Evolutionary conservation across 2,329 filamentous ascomycete species (phyloP), one percentile per base, ranked within the genome.

Genomic region (Trichoderma sp.): DNA sequence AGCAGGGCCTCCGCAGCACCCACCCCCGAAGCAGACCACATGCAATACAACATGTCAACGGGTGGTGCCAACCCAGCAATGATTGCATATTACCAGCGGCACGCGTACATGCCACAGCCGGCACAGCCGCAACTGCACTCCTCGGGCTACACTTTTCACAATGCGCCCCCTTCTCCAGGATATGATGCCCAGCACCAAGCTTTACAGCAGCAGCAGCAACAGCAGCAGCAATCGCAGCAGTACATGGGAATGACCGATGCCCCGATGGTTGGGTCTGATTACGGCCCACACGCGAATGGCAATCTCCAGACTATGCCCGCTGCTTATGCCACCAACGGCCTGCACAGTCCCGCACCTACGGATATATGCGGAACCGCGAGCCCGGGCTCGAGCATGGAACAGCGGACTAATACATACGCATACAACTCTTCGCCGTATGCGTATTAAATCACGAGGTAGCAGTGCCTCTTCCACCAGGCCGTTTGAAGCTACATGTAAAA

Each of bases 11-110:
- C 75, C 10, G 75, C 74, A 5, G 69, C 72, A 7, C 72, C 74
- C 26, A 73, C 70, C n/a, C 72, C 75, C 18, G 76, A 75, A 34
- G 68, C 73, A 16, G 79, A 79, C 55, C 75, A 75, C 16, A 79
- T 78, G 71, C 76, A 78, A 60, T 81, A 81, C 73, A 76, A 76
- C 67, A 81, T 81, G 39, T 78, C 79, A 24, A 60, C 55, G 24
- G 52, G 79, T 8, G 76, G 74, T 26, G 69, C 74, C 5, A 77
- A 79, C 61, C 78, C 79, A 16, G 74, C 75, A 10, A 71, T 81
- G 43, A 78, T 78, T 2, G 75, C 75, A 14, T 81, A 79, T 66
- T 73, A 80, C 8, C 80, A 81, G 54, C 76, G 80, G 6, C 76
- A 77, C 30, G 76, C 77, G 5, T 77, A 77, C 37, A 61, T 70